Percentiles rank a stretch among this genome's conserved stretches.
These are phyloP conservation scores for Pisolithus orientalis DNA, from an alignment of 768 basidiomycete species.

Conservation along the genomic window DNA sequence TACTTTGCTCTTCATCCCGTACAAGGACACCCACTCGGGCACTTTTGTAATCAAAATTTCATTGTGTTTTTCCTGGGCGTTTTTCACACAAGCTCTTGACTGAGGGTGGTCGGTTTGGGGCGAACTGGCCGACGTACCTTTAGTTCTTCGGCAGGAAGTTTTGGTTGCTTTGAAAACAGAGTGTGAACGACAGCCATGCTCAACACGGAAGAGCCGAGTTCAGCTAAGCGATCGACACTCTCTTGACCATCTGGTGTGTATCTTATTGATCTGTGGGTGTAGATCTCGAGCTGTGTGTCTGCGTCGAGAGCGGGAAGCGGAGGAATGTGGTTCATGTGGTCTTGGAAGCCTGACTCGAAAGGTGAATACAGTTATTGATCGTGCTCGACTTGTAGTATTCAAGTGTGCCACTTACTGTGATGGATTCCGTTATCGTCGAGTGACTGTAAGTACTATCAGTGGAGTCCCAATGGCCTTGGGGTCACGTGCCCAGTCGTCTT, in stretches of 20 bases:
- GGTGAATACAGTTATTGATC: neutral
- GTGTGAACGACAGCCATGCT: constrained; percentile 47
- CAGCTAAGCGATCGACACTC: constrained; percentile 52
- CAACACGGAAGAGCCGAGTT: constrained; percentile 49
- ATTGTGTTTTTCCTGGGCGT: constrained; percentile 15
- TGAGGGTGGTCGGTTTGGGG: neutral
- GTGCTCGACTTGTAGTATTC: neutral
- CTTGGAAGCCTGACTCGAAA: neutral
- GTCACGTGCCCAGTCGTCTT: constrained; percentile 1
- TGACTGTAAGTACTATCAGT: too few relatives aligned
- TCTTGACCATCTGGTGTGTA: constrained; percentile 36
- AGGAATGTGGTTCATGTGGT: constrained; percentile 30
- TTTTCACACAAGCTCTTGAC: constrained; percentile 1
- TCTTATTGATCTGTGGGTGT: constrained; percentile 42
- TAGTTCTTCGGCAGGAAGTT: constrained; percentile 37
- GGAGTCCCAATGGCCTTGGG: too few relatives aligned
- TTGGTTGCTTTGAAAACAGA: constrained; percentile 41
- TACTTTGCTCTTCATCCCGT: constrained; percentile 48
- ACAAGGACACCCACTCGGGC: constrained; percentile 43
- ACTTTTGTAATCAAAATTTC: constrained; percentile 35
- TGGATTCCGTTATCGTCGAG: neutral
- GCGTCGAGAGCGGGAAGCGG: constrained; percentile 52
- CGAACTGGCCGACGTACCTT: constrained; percentile 28
- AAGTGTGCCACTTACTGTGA: neutral
- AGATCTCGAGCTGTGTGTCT: constrained; percentile 54